phyloP scores from a whole-genome alignment of 495 filamentous ascomycete species.

The Penicillium subrubescens region DNA sequence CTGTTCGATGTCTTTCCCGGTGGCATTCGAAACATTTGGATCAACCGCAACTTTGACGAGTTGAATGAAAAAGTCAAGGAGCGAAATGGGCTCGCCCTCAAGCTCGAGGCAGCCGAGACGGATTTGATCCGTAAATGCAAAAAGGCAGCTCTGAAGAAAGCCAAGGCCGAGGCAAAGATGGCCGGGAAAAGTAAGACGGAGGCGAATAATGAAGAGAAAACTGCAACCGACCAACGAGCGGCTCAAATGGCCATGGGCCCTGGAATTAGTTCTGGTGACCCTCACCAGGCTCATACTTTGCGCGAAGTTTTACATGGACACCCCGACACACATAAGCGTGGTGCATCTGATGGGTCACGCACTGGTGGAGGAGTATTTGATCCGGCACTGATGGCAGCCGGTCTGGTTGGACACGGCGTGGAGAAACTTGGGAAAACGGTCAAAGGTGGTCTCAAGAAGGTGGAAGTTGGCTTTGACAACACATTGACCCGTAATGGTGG shows the following conservation, averaged over 20 bases:
- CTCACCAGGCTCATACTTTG: constrained; percentile 76
- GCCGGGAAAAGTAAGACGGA: constrained; percentile 55
- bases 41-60: constrained; percentile 88
- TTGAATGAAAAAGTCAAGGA: constrained; percentile 83
- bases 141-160: constrained; percentile 69
- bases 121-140: constrained; percentile 77
- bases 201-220: constrained; percentile 47
- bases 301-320: constrained; percentile 58
- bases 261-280: constrained; percentile 82
- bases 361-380: constrained; percentile 30
- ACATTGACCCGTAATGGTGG: constrained; percentile 59
- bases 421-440: constrained; percentile 59
- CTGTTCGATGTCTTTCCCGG: constrained; percentile 98
- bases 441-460: constrained; percentile 51
- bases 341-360: constrained; percentile 29
- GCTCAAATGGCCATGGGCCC: constrained; percentile 62
- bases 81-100: constrained; percentile 68
- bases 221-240: constrained; percentile 54
- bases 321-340: constrained; percentile 23
- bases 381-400: constrained; percentile 46
- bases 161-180: constrained; percentile 64
- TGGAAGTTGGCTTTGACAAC: constrained; percentile 43
- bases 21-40: constrained; percentile 94
- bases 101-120: constrained; percentile 82
- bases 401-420: constrained; percentile 62